A percentile compares a stretch with the other conserved stretches of the same genome.
phyloP scores from a whole-genome alignment of 768 basidiomycete genomes.

The Mycena vitilis region DNA sequence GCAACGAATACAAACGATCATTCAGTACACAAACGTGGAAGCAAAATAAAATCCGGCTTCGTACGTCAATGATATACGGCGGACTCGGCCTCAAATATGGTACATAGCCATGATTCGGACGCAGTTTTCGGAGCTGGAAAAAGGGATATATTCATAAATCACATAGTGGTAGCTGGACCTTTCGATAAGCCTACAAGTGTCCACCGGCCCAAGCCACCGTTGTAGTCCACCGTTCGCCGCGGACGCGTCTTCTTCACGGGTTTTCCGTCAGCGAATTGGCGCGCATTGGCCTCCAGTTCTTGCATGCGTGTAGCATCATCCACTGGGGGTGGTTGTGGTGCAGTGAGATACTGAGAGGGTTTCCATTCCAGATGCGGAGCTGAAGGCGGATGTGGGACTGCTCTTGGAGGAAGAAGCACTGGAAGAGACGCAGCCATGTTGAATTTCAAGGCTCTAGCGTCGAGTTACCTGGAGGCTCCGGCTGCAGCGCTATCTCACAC shows the following conservation, averaged over 20 bases:
- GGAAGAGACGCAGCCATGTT: slow-evolving; percentile 53
- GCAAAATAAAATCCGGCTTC: slow-evolving; percentile 37
- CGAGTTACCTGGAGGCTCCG: background rate
- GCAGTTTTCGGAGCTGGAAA: slow-evolving; percentile 75
- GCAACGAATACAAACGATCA: slow-evolving; percentile 28
- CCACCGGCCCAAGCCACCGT: slow-evolving; percentile 90
- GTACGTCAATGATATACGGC: slow-evolving; percentile 90
- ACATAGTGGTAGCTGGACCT: slow-evolving; percentile 5
- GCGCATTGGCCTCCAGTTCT: slow-evolving; percentile 83
- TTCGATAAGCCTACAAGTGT: slow-evolving; percentile 66
- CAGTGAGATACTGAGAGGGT: slow-evolving; percentile 75
- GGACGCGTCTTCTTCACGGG: slow-evolving; percentile 92
- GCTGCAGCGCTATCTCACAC: background rate
- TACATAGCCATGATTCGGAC: slow-evolving; percentile 81
- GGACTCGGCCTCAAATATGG: slow-evolving; percentile 86
- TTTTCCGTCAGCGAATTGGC: slow-evolving; percentile 83
- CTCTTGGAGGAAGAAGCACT: slow-evolving; percentile 63
- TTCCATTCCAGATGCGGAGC: slow-evolving; percentile 75
- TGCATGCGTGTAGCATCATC: slow-evolving; percentile 77
- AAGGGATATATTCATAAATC: slow-evolving; percentile 15
- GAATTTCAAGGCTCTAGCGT: background rate
- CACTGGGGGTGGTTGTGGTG: slow-evolving; percentile 80
- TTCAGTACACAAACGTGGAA: slow-evolving; percentile 38
- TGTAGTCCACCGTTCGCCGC: slow-evolving; percentile 94
- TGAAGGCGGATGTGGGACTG: slow-evolving; percentile 48